Conservation (phyloP, 1,284 basidiomycete species). For the Mycosarcoma mackinlayi region DNA sequence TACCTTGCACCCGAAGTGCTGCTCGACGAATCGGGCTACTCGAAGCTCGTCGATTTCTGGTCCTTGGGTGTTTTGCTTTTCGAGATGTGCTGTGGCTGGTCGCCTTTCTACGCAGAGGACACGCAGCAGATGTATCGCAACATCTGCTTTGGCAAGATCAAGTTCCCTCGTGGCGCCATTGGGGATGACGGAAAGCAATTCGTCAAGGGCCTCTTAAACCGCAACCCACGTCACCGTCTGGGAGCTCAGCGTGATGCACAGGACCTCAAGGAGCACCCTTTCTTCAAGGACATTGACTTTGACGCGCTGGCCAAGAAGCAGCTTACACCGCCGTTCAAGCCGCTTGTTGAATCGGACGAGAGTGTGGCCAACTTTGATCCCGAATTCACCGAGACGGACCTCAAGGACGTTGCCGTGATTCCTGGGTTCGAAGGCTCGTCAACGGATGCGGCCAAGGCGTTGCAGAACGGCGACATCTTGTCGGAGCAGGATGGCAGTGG, state of each 20-base stretch:
- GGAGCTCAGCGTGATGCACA: slow-evolving; percentile 89
- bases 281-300: slow-evolving; percentile 82
- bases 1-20: slow-evolving; percentile 98
- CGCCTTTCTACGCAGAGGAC: slow-evolving; percentile 98
- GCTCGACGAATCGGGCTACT: slow-evolving; percentile 98
- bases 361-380: slow-evolving; percentile 97
- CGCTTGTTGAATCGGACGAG: slow-evolving; percentile 96
- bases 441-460: slow-evolving; percentile 28
- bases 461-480: slow-evolving; percentile 32
- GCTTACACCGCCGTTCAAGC: slow-evolving; percentile 97
- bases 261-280: slow-evolving; percentile 95
- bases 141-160: slow-evolving; percentile 95
- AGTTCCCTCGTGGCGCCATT: slow-evolving; percentile 96
- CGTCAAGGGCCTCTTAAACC: slow-evolving; percentile 96
- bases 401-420: slow-evolving; percentile 69
- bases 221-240: slow-evolving; percentile 95
- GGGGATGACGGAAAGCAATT: slow-evolving; percentile 99
- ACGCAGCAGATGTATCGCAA: slow-evolving; percentile 99
- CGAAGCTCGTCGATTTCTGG: slow-evolving; percentile 99
- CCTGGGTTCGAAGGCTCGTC: slow-evolving; percentile 56
- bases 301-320: slow-evolving; percentile 81
- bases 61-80: slow-evolving; percentile 77
- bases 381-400: slow-evolving; percentile 90
- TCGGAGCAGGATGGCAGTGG: slow-evolving; percentile 26
- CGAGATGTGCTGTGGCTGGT: slow-evolving; percentile 98